Conservation (phyloP, 2,329 filamentous ascomycete species). For the Neodidymelliopsis sp. region DNA sequence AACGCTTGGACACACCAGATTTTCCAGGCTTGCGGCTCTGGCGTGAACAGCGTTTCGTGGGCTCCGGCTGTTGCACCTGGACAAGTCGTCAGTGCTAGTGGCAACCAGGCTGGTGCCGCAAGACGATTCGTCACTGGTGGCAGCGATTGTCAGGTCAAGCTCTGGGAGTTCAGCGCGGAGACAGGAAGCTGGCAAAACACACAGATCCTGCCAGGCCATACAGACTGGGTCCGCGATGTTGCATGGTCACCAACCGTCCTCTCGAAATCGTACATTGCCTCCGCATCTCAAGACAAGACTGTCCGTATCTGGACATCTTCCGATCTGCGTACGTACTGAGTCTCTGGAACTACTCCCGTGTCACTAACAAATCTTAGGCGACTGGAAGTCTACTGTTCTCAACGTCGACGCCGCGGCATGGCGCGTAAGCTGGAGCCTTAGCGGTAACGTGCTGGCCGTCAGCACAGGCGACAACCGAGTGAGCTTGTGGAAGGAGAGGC, state of each 20-base stretch:
- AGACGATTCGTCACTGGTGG: slow-evolving; percentile 93
- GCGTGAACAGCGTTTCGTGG: slow-evolving; percentile 96
- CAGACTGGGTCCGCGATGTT: slow-evolving; percentile 97
- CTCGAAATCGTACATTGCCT: slow-evolving; percentile 95
- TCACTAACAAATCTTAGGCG: slow-evolving; percentile 60
- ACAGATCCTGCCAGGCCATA: slow-evolving; percentile 75
- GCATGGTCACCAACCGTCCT: slow-evolving; percentile 96
- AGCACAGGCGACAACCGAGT: slow-evolving; percentile 97
- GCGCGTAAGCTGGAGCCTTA: slow-evolving; percentile 97
- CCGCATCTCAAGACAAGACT: slow-evolving; percentile 94
- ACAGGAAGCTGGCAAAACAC: slow-evolving; percentile 61
- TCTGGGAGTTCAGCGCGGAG: slow-evolving; percentile 78
- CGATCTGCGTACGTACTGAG: slow-evolving; percentile 43
- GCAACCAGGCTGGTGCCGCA: slow-evolving; percentile 62
- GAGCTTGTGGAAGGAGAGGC: slow-evolving; percentile 96
- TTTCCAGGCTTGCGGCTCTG: slow-evolving; percentile 90
- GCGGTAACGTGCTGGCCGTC: slow-evolving; percentile 93
- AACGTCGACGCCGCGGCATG: slow-evolving; percentile 90
- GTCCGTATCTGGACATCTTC: slow-evolving; percentile 90
- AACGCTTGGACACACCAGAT: slow-evolving; percentile 89
- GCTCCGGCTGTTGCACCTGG: slow-evolving; percentile 85
- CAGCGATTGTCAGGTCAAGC: slow-evolving; percentile 90
- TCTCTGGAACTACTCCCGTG: background rate
- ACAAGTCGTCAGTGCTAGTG: slow-evolving; percentile 77
- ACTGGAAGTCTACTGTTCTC: slow-evolving; percentile 87